Percentiles rank a stretch among this genome's conserved stretches.
Conservation (phyloP, 805 yeast genomes). For the Wickerhamomyces silvicola region DNA sequence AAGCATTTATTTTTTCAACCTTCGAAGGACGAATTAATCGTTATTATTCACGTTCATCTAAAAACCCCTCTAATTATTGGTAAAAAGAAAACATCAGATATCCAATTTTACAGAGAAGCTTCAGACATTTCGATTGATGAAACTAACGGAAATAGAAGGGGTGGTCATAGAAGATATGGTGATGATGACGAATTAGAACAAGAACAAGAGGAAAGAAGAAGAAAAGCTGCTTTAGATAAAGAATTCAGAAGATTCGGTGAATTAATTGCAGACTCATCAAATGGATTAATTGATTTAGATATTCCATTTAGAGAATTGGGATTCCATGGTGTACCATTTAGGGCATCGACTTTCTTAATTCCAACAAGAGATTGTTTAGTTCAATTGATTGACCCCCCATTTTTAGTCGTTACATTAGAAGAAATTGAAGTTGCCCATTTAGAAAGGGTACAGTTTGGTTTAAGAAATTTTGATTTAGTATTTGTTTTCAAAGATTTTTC, state of each 20-base stretch:
- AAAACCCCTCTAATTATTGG: conserved; percentile 93
- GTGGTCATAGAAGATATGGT: conserved; percentile 79
- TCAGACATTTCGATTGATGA: conserved; percentile 95
- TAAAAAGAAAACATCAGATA: conserved; percentile 89
- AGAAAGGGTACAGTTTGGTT: conserved; percentile 96
- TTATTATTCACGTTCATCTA: conserved; percentile 85
- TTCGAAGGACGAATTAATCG: conserved; percentile 89
- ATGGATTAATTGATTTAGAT: conserved; percentile 81
- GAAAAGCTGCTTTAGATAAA: conserved; percentile 84
- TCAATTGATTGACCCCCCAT: conserved; percentile 92
- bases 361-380: conserved; percentile 96
- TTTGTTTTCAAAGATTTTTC: conserved; percentile 89
- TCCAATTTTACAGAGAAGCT: conserved; percentile 95
- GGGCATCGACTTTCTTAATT: conserved; percentile 90
- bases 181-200: conserved; percentile 98
- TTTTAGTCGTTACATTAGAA: conserved; percentile 80
- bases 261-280: conserved; percentile 80
- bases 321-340: conserved; percentile 93
- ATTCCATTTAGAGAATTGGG: conserved; percentile 94
- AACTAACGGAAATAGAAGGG: conserved; percentile 86
- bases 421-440: conserved; percentile 93
- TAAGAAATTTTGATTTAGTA: conserved; percentile 95
- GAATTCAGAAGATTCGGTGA: conserved; percentile 89
- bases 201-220: conserved; percentile 95
- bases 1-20: conserved; percentile 95